Base-by-base conservation (phyloP, 2,329 filamentous ascomycete genomes). In the Hypoxylon sp. region DNA sequence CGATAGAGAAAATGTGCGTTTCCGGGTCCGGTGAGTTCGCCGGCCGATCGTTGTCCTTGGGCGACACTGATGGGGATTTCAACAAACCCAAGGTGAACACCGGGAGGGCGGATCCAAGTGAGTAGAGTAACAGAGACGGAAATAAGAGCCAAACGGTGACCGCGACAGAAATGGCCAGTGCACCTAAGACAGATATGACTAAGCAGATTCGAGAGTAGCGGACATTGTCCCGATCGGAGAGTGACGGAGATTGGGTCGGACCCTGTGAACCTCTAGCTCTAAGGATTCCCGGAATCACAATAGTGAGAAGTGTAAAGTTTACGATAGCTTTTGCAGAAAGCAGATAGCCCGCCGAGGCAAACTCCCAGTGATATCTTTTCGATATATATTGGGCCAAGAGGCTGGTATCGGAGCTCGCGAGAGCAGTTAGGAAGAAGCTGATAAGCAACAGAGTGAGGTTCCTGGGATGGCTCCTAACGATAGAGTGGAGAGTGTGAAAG, bases 401-500 rank as follows among this genome's bases (percentile, higher is more conserved):
- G 63, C 85, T 86, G 14, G 84, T 86, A 68, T 86, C 84, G 22
- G 84, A 84, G 73, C 83, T 85, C 5, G 84, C 84, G 14, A 86
- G 79, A 11, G 84, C 83, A 1, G 83, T 83, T 62, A 86, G 80
- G 58, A 85, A 79, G 72, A 85, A 84, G 71, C 81, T 81, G 53
- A 79, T 54, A 0, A 86, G 80, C 1, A 85, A 71, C 1, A 86
- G 75, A 2, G 76, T 75, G 37, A 84, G 79, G 72, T 84, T 85
- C 5, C 77, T 77, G 1, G 82, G 79, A 33, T 82, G 81, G 59
- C 76, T 81, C 4, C 74, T 72, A 2, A 84, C 54, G 40, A 81
- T 79, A 6, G 70, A 68, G 11, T 71, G 73, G 11, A 85, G 75
- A 17, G 71, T 67, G 50, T 62, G 69, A 57, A 80, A 66, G 42